A percentile compares a stretch with the other conserved stretches of the same genome.
Conservation (phyloP, 495 filamentous ascomycete genomes). For the Xylaria grammica region DNA sequence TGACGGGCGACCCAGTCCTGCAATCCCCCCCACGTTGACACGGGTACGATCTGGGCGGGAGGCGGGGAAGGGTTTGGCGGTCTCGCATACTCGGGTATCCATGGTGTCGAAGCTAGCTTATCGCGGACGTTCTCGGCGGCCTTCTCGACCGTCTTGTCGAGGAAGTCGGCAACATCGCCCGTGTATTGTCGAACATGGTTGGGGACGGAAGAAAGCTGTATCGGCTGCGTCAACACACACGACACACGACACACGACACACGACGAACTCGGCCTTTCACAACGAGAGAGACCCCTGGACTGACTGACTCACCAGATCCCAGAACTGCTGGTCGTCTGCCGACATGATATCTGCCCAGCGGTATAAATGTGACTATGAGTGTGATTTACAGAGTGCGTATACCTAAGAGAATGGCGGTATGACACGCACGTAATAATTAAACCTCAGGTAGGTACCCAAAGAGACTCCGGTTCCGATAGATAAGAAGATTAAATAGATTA, state of each 20-base stretch:
- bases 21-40: conserved; percentile 42
- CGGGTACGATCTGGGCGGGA: conserved; percentile 40
- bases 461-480: too few species aligned
- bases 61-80: conserved; percentile 60
- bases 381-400: too few species aligned
- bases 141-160: conserved; percentile 76
- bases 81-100: conserved; percentile 71
- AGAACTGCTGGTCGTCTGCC: conserved; percentile 66
- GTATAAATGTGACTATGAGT: too few species aligned
- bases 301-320: conserved; percentile 59
- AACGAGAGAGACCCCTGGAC: too few species aligned
- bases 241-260: background rate
- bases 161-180: conserved; percentile 70
- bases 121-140: conserved; percentile 68
- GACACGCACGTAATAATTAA: too few species aligned
- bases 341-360: conserved; percentile 49
- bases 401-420: too few species aligned
- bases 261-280: conserved; percentile 12
- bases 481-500: too few species aligned
- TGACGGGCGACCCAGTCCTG: conserved; percentile 70
- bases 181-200: conserved; percentile 71
- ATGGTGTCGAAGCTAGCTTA: conserved; percentile 64
- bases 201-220: conserved; percentile 76
- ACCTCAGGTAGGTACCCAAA: too few species aligned
- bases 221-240: conserved; percentile 19